A percentile compares a stretch with the other conserved stretches of the same genome.
Conservation (phyloP, 768 basidiomycete species). For the Amanita thiersii region DNA sequence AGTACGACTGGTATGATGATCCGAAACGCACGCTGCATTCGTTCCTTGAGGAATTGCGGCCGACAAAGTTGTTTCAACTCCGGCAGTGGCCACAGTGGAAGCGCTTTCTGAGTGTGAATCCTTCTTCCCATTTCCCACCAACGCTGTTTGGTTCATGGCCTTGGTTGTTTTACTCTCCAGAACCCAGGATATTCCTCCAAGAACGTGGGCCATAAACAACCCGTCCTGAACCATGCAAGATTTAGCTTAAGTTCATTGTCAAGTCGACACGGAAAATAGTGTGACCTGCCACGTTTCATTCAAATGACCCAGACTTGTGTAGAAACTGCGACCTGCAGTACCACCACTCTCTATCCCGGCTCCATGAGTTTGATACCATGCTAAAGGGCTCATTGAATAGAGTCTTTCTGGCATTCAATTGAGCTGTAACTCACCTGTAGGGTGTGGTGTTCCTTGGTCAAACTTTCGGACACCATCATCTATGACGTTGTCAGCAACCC, state of each 20-base stretch:
- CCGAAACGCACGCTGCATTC: background rate
- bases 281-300: constrained; percentile 72
- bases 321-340: constrained; percentile 69
- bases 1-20: too few species aligned
- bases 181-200: constrained; percentile 69
- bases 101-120: background rate
- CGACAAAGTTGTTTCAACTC: background rate
- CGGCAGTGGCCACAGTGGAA: background rate
- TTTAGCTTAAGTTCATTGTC: background rate
- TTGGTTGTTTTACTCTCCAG: constrained; percentile 63
- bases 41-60: background rate
- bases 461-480: constrained; percentile 42
- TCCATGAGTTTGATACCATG: constrained; percentile 79
- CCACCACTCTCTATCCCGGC: constrained; percentile 47
- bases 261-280: constrained; percentile 13
- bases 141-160: constrained; percentile 50
- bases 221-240: constrained; percentile 38
- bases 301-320: constrained; percentile 74
- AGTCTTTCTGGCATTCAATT: background rate
- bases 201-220: constrained; percentile 63
- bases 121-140: constrained; percentile 40
- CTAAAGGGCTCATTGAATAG: constrained; percentile 25
- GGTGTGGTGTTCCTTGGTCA: constrained; percentile 69
- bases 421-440: constrained; percentile 48
- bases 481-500: constrained; percentile 14